Evolutionary conservation across 495 filamentous ascomycete genomes (phyloP).

Genomic region (Mytilinidion resinicola): DNA sequence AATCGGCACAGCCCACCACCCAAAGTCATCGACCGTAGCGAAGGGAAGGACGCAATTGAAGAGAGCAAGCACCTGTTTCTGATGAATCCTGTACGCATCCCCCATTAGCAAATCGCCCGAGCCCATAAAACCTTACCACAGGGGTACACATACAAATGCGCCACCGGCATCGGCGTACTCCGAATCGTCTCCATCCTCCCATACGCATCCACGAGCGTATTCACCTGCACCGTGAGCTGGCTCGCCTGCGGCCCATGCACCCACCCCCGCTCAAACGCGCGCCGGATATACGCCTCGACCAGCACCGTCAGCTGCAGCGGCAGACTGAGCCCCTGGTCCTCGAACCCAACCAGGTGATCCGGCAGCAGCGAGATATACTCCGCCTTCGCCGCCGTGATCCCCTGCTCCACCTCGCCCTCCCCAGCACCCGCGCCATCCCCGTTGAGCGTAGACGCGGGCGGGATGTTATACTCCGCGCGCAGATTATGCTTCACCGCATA

Average conservation of each 20-base stretch:
- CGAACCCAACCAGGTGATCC: conserved; percentile 51
- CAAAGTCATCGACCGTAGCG: conserved; percentile 64
- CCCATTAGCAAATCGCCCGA: too few species aligned
- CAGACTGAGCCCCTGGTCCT: conserved; percentile 58
- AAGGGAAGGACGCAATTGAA: conserved; percentile 70
- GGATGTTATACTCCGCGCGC: conserved; percentile 54
- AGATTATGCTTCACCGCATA: conserved; percentile 72
- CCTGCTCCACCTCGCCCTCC: background rate
- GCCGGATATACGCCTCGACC: conserved; percentile 62
- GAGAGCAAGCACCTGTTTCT: conserved; percentile 67
- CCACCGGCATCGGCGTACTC: conserved; percentile 64
- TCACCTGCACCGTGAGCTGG: conserved; percentile 58
- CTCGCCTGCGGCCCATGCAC: conserved; percentile 57
- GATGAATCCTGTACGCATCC: conserved; percentile 49
- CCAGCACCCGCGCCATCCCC: background rate
- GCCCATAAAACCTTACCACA: too few species aligned
- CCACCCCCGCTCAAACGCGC: conserved; percentile 52
- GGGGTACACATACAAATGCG: conserved; percentile 56
- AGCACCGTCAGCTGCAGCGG: conserved; percentile 62
- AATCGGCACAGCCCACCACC: conserved; percentile 64
- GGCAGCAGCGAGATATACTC: conserved; percentile 60
- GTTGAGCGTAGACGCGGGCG: background rate
- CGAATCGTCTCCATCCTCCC: conserved; percentile 70
- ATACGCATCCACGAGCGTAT: conserved; percentile 57
- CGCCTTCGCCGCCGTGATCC: conserved; percentile 40